Percentiles rank a stretch among this genome's conserved stretches.
Evolutionary conservation across 345 rosid genomes (phyloP).

Genomic region (Eucalyptus coolabah): DNA sequence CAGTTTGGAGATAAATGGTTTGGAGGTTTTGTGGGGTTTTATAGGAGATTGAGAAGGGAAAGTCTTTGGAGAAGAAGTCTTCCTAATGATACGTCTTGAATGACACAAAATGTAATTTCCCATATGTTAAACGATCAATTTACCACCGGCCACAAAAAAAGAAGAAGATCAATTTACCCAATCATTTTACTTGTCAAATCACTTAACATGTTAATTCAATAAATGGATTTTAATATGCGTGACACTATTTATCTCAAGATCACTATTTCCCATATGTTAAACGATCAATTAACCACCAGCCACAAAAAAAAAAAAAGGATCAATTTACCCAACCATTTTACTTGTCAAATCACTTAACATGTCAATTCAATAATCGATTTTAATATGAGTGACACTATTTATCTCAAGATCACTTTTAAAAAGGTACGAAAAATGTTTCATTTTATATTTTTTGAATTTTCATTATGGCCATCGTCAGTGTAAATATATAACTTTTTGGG

Average conservation of each 20-base stretch:
- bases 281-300: too few relatives aligned
- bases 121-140: neutral
- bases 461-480: neutral
- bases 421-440: fast-evolving
- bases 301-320: too few relatives aligned
- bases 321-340: too few relatives aligned
- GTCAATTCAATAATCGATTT: too few relatives aligned
- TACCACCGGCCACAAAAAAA: neutral
- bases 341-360: too few relatives aligned
- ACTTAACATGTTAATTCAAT: neutral
- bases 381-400: too few relatives aligned
- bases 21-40: neutral
- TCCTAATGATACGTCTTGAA: neutral
- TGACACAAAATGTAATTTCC: neutral
- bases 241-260: neutral
- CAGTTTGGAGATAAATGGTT: neutral
- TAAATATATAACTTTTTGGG: neutral
- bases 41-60: neutral
- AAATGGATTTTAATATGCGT: neutral
- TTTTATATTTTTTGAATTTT: neutral
- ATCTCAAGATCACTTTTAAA: neutral
- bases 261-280: too few relatives aligned
- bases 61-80: neutral
- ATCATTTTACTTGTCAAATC: neutral
- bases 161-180: too few relatives aligned